Percentiles rank a stretch among this genome's conserved stretches.
These are phyloP conservation scores for Fomitopsis palustris DNA, from an alignment of 1,284 basidiomycete genomes.

Conservation along the genomic window DNA sequence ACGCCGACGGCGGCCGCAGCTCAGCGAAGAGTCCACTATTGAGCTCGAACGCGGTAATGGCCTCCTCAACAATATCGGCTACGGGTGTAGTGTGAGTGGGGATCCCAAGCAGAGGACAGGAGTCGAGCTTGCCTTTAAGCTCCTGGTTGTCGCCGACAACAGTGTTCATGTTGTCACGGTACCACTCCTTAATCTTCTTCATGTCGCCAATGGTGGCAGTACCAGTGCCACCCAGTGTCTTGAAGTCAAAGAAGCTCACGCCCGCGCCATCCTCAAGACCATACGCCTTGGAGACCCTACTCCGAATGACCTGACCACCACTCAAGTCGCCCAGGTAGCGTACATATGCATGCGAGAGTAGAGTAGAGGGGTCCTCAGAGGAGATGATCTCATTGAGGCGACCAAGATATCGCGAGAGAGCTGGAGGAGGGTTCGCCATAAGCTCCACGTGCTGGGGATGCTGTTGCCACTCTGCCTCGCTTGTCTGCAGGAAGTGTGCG, in stretches of 20 bases:
- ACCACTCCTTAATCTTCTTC: conserved; percentile 77
- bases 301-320: conserved; percentile 75
- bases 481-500: conserved; percentile 54
- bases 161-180: conserved; percentile 68
- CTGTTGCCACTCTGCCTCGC: conserved; percentile 49
- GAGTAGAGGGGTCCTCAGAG: conserved; percentile 45
- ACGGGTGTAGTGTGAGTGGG: not conserved
- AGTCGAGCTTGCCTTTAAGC: conserved; percentile 48
- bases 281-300: conserved; percentile 65
- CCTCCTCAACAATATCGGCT: conserved; percentile 56
- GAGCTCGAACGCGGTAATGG: conserved; percentile 64
- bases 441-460: conserved; percentile 50
- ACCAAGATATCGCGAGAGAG: conserved; percentile 51
- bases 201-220: conserved; percentile 54
- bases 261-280: conserved; percentile 54
- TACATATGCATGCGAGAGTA: conserved; percentile 80
- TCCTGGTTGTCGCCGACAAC: conserved; percentile 52
- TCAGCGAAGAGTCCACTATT: conserved; percentile 64
- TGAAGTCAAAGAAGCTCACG: conserved; percentile 72
- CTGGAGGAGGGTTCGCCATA: conserved; percentile 42
- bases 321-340: conserved; percentile 85
- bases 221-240: conserved; percentile 43
- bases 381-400: conserved; percentile 45
- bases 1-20: conserved; percentile 32
- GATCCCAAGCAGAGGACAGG: not conserved